Evolutionary conservation across 371 early-diverging fungal genomes (phyloP), one percentile per base, ranked within the genome.

Genomic region (Caulochytrium protostelioides): DNA sequence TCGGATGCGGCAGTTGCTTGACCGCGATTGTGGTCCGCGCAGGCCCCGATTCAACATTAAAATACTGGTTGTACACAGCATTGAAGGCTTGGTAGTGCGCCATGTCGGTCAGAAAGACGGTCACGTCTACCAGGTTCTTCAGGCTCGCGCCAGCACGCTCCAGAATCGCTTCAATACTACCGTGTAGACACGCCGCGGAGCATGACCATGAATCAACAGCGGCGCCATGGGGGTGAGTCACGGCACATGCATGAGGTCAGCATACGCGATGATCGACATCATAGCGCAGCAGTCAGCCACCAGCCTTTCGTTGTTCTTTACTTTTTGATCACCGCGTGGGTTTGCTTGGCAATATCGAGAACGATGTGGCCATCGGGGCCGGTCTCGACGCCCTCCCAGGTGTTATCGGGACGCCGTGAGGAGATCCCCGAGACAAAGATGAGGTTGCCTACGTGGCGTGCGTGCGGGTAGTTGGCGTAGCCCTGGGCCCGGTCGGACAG

Each of bases 91-190:
- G 46, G 49, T 73, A 74, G 43, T 74, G 56, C 31, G 52, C 44
- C 76, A 75, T 75, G 45, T 75, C 47, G 13, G 63, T 59, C 28
- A 75, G 52, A 46, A 75, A 75, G 19, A 73, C 65, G 14, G 70
- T 72, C 50, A 75, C 36, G 47, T 75, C 76, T 8, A 73, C 54
- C 10, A 75, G 27, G 31, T 72, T 41, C 26, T 49, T 55, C 23
- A 75, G 45, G 13, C 47, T 45, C 3, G 60, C 59, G 14, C 66
- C 68, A 6, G 49, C 43, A 5, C 55, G 42, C 6, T 42, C 14
- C 15, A 74, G 48, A 32, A 74, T 73, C 18, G 41, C 54, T 16
- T 51, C 37, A 35, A 73, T 71, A 50, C 70, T 70, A n/a, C n/a
- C n/a, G n/a, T n/a, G n/a, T n/a, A n/a, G n/a, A n/a, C n/a, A n/a